Evolutionary conservation across 2,329 filamentous ascomycete genomes (phyloP).

Genomic region (Aspergillus transmontanensis): DNA sequence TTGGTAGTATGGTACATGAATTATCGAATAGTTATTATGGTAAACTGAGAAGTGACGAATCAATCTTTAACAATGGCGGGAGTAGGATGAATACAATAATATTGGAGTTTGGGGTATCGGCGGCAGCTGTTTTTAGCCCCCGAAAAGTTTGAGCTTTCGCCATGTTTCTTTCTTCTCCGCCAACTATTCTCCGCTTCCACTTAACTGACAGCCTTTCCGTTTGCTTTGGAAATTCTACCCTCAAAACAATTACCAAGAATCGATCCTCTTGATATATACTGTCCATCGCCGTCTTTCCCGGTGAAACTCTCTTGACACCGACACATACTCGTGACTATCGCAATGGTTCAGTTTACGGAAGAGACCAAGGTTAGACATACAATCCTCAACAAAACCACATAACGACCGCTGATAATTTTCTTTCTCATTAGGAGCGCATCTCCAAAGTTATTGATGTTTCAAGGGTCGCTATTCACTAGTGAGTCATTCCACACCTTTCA

Average conservation of each 20-base stretch:
- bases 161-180: slow-evolving; percentile 17
- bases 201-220: not conserved
- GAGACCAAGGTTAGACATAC: slow-evolving; percentile 78
- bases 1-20: not conserved
- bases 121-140: slow-evolving; percentile 25
- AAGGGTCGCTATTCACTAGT: slow-evolving; percentile 95
- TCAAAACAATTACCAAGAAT: not conserved
- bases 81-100: not conserved
- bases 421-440: slow-evolving; percentile 79
- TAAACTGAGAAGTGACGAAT: not conserved
- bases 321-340: slow-evolving; percentile 17
- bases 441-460: slow-evolving; percentile 94
- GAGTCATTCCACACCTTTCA: slow-evolving; percentile 41
- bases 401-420: slow-evolving; percentile 14
- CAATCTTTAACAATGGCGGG: not conserved
- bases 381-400: not conserved
- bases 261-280: not conserved
- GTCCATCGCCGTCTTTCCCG: not conserved
- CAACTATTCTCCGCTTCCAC: slow-evolving; percentile 18
- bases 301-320: not conserved
- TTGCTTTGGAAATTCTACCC: not conserved
- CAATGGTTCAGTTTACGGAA: slow-evolving; percentile 75
- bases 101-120: slow-evolving; percentile 12
- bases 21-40: not conserved
- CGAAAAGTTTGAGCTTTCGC: slow-evolving; percentile 34